These are phyloP conservation scores for Austroboletus niveus DNA, from an alignment of 1,284 basidiomycete species.

Conservation along the genomic window DNA sequence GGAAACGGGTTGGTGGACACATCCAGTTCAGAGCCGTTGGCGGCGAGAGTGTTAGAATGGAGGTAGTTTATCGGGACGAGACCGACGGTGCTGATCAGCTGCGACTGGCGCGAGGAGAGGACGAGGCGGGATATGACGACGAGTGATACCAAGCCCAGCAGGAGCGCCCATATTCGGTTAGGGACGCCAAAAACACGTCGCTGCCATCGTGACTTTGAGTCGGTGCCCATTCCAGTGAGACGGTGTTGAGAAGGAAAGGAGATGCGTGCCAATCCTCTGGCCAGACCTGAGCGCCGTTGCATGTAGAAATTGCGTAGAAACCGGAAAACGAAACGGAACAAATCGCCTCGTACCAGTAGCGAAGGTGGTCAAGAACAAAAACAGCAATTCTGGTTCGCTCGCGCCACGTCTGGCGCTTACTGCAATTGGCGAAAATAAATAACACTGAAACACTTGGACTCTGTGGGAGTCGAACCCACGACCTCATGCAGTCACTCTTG, in stretches of 20 bases:
- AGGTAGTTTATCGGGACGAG: conserved; percentile 70
- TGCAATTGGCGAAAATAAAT: not conserved
- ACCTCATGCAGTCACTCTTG: conserved; percentile 34
- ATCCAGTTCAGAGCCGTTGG: conserved; percentile 49
- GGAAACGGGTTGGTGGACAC: conserved; percentile 68
- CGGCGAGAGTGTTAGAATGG: conserved; percentile 19
- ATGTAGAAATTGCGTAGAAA: conserved; percentile 33
- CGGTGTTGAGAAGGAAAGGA: conserved; percentile 42
- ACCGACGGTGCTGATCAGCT: conserved; percentile 45
- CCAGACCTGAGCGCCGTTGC: conserved; percentile 52
- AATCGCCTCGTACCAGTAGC: not conserved
- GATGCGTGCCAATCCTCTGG: conserved; percentile 53
- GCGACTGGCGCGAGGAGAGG: conserved; percentile 40
- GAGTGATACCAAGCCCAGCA: conserved; percentile 54
- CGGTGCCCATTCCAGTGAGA: conserved; percentile 43
- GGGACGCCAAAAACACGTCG: conserved; percentile 60
- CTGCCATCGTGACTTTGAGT: conserved; percentile 45
- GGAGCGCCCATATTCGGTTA: conserved; percentile 70
- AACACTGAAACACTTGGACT: conserved; percentile 32
- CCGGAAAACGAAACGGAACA: not conserved
- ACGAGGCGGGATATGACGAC: conserved; percentile 63
- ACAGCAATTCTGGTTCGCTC: not conserved
- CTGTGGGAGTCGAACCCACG: conserved; percentile 40
- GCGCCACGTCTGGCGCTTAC: not conserved
- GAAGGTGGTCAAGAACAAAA: not conserved